Base-by-base conservation (phyloP, 2,329 filamentous ascomycete species). In the Fusarium ramigenum region DNA sequence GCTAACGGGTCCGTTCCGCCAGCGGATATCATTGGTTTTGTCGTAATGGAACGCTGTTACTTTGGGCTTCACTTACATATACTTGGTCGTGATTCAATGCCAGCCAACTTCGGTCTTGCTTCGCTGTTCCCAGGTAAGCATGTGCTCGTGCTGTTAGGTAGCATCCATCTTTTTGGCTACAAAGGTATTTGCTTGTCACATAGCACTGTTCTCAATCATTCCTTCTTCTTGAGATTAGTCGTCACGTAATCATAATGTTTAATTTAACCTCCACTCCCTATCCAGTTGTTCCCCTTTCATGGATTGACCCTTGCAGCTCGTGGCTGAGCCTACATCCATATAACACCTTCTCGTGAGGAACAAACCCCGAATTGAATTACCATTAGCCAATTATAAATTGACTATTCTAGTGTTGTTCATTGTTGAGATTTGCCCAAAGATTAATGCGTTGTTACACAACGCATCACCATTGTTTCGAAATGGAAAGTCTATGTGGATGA, bases 1-100 rank as follows among this genome's bases (percentile, higher is more conserved):
- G 34, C 58, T 42, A 58, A 25, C 44, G 23, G 43, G 36, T 52
- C 25, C n/a, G 39, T 53, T 64, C 52, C 65, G 65, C 54, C 46
- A 63, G 57, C 71, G 63, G 42, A 44, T 66, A 59, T 59, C 43
- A 74, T 70, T 74, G 71, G 70, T 56, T 46, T 43, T 56, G 43
- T 59, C 42, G 43, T 50, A 54, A 72, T 39, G 43, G 25, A 52
- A 56, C 47, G 36, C 65, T 46, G 23, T 37, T 8, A 7, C 25
- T 49, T 50, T 19, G 32, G 34, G 19, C 16, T 46, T 63, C 30
- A 50, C 47, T 36, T 40, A 37, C 36, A 37, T 37, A 37, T 36
- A 36, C 34, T 36, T 18, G 36, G 18, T 36, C 36, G 25, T 49
- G 37, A 30, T 32, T 49, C 36, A 49, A 37, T 21, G 12, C 23